phyloP scores from a whole-genome alignment of 2,329 filamentous ascomycete genomes.

The Teratosphaeria epicoccoides region DNA sequence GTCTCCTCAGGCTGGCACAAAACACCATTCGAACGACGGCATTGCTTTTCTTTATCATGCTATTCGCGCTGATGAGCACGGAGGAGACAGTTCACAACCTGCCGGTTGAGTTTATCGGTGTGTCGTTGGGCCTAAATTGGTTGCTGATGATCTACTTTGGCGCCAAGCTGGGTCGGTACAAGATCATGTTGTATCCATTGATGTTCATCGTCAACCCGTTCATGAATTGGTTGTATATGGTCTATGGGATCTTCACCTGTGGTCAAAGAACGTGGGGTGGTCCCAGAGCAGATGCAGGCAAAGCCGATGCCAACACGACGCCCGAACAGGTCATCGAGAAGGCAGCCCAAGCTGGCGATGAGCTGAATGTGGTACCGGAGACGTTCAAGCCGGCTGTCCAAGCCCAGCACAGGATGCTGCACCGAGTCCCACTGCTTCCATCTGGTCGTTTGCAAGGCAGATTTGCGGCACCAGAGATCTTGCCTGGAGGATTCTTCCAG shows the following conservation, averaged over 20 bases:
- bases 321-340: constrained; percentile 75
- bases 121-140: constrained; percentile 90
- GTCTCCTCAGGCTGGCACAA: constrained; percentile 82
- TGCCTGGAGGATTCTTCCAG: constrained; percentile 58
- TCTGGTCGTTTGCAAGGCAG: constrained; percentile 65
- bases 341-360: constrained; percentile 69
- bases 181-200: constrained; percentile 87
- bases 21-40: constrained; percentile 94
- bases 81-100: constrained; percentile 67
- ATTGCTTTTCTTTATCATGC: constrained; percentile 86
- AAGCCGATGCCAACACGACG: constrained; percentile 64
- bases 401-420: constrained; percentile 32
- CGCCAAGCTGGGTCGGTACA: constrained; percentile 73
- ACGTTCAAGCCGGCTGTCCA: constrained; percentile 56
- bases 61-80: constrained; percentile 75
- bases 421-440: constrained; percentile 54
- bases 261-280: constrained; percentile 94
- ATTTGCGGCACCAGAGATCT: constrained; percentile 61
- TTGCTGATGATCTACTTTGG: constrained; percentile 94
- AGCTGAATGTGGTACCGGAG: constrained; percentile 80
- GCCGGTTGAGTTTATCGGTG: constrained; percentile 84
- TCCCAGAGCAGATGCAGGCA: constrained; percentile 76
- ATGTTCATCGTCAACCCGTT: constrained; percentile 92
- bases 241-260: constrained; percentile 90
- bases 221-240: constrained; percentile 98